Percentiles rank a stretch among this genome's conserved stretches.
These are phyloP conservation scores for Aspergillus saccharolyticus DNA, from an alignment of 495 filamentous ascomycete species.

Conservation along the genomic window DNA sequence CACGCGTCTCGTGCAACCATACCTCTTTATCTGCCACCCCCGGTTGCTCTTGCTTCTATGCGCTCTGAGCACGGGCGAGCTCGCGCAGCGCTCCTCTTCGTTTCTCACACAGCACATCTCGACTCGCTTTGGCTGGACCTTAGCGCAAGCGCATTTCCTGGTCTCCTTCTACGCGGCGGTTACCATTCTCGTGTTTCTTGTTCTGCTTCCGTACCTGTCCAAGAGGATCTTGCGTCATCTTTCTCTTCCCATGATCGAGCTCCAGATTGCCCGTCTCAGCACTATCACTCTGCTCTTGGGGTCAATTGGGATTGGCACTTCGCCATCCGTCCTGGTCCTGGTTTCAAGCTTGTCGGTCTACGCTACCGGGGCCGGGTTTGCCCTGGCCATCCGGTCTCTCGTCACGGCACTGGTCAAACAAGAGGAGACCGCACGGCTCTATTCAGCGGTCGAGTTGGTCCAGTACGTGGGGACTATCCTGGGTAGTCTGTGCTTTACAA, in stretches of 20 bases:
- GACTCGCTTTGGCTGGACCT: background rate
- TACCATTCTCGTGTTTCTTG: background rate
- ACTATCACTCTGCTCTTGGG: background rate
- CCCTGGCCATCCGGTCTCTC: background rate
- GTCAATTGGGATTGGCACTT: background rate
- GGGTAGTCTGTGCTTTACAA: background rate
- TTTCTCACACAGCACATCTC: background rate
- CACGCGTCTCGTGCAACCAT: background rate
- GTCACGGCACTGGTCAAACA: background rate
- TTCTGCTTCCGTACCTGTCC: background rate
- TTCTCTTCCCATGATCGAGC: background rate
- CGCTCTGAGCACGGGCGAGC: background rate
- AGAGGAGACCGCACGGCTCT: background rate
- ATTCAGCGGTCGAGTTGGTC: background rate
- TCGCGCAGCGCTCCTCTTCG: background rate
- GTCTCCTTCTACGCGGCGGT: background rate
- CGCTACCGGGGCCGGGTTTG: background rate
- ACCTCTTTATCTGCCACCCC: background rate
- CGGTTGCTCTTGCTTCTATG: background rate
- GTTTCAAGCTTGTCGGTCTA: background rate
- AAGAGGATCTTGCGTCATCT: background rate
- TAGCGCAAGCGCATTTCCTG: background rate
- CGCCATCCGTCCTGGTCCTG: background rate
- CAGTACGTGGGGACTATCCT: background rate
- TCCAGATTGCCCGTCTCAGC: background rate